Base-by-base conservation (phyloP, 1,139 yeast species). In the Yamadazyma jaroonii region DNA sequence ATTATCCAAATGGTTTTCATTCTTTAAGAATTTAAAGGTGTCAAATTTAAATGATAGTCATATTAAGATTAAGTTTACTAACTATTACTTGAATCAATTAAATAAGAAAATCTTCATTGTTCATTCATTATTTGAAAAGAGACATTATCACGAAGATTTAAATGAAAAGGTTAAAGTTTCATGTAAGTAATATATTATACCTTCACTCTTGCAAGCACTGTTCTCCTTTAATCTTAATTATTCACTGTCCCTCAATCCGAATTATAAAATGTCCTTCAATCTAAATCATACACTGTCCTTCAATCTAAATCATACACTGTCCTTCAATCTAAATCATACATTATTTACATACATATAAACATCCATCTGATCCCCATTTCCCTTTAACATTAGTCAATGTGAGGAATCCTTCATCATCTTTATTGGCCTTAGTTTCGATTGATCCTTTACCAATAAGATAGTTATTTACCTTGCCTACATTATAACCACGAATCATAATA, bases 281-380 rank as follows among this genome's bases (percentile, higher is more conserved):
- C 30, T 9, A 27, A 10, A 27, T 27, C 15, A 14, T 29, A 29
- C 11, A n/a, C n/a, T 29, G 8, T 26, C 29, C 13, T 6, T 12
- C 6, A 3, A 25, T 25, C 29, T 12, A 13, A 3, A 11, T 13
- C n/a, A 13, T 26, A 9, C 20, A 26, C 9, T 12, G 8, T 26
- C 29, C 13, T 6, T 12, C 6, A 3, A 25, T 25, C 15, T 21
- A 33, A 29, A 20, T 11, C 6, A 17, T 17, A 17, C 20, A 17
- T 6, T 17, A 17, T 17, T 33, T 37, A 41, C 47, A 45, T 41
- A 68, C 65, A 52, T 80, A 84, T 47, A 84, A 73, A 52, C 92
- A 83, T 1, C 92, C 90, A 57, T 84, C 94, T 32, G 60, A 66
- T 9, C 89, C 92, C 73, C 83, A 82, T 32, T 66, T 64, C 0